Evolutionary conservation across 2,329 filamentous ascomycete species (phyloP).

Genomic region (Intubia oerlemansii): DNA sequence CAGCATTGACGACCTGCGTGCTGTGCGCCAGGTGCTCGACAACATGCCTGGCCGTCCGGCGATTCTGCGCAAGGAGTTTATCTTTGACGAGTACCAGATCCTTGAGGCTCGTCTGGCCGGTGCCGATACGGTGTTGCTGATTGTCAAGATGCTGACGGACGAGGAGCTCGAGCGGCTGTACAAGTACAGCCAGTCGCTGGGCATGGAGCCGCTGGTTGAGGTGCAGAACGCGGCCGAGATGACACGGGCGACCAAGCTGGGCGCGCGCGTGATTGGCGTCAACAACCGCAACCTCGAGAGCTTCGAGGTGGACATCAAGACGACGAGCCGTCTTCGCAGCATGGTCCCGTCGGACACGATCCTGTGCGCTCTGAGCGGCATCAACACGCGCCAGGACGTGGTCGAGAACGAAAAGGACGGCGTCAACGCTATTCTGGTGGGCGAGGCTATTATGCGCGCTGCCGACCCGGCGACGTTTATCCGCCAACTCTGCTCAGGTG

Average conservation of each 20-base stretch:
- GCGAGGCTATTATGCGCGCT: conserved; percentile 89
- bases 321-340: conserved; percentile 69
- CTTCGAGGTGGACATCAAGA: conserved; percentile 90
- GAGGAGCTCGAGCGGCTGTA: conserved; percentile 59
- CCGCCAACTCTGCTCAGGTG: conserved; percentile 52
- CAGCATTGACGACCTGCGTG: conserved; percentile 77
- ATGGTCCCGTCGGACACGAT: conserved; percentile 73
- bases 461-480: conserved; percentile 69
- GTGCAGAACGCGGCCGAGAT: conserved; percentile 92
- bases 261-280: conserved; percentile 81
- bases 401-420: conserved; percentile 71
- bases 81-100: conserved; percentile 97
- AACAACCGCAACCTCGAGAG: conserved; percentile 95
- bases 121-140: conserved; percentile 66
- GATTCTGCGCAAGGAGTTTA: conserved; percentile 84
- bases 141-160: conserved; percentile 89
- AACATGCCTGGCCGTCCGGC: conserved; percentile 85
- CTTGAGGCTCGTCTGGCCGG: conserved; percentile 82
- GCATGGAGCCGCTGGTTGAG: conserved; percentile 95
- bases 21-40: conserved; percentile 72
- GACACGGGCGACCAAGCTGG: conserved; percentile 65
- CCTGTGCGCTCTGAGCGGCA: conserved; percentile 85
- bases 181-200: conserved; percentile 68
- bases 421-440: conserved; percentile 81
- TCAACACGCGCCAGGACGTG: conserved; percentile 75